Evolutionary conservation across 2,329 filamentous ascomycete species (phyloP).

Genomic region (Zarea fungicola): DNA sequence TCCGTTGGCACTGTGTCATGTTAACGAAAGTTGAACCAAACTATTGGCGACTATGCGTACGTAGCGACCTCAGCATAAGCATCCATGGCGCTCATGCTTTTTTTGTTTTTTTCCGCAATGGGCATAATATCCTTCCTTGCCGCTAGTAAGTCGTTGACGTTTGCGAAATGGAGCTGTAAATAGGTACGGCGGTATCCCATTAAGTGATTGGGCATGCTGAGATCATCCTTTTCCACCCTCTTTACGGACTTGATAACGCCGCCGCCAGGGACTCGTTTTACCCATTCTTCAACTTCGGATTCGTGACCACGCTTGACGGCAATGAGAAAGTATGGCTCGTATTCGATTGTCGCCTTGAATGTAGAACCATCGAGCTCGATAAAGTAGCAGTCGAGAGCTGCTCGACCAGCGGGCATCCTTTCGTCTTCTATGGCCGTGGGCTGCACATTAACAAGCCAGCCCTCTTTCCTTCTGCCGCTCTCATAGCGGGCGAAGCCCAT

Average conservation of each 20-base stretch:
- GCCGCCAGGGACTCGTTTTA: slow-evolving; percentile 69
- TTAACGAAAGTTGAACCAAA: slow-evolving; percentile 13
- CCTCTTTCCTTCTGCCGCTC: slow-evolving; percentile 70
- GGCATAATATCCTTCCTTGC: slow-evolving; percentile 81
- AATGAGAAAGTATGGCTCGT: slow-evolving; percentile 93
- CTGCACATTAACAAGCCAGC: slow-evolving; percentile 96
- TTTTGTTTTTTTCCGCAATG: slow-evolving; percentile 93
- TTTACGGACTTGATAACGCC: slow-evolving; percentile 75
- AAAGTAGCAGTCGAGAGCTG: slow-evolving; percentile 96
- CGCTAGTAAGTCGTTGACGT: slow-evolving; percentile 80
- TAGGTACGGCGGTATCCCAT: slow-evolving; percentile 87
- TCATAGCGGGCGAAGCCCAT: slow-evolving; percentile 95
- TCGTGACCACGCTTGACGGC: slow-evolving; percentile 85
- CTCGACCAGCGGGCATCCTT: slow-evolving; percentile 74
- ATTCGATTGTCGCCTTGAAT: slow-evolving; percentile 95
- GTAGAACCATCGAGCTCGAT: slow-evolving; percentile 81
- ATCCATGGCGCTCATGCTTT: slow-evolving; percentile 94
- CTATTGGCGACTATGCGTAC: slow-evolving; percentile 42
- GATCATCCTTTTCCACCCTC: slow-evolving; percentile 83
- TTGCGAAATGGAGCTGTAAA: slow-evolving; percentile 78
- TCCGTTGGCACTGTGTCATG: slow-evolving; percentile 40
- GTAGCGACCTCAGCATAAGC: slow-evolving; percentile 94
- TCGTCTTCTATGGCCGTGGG: slow-evolving; percentile 83
- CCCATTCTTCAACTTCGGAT: slow-evolving; percentile 93
- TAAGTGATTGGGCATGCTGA: slow-evolving; percentile 92